Percentiles rank a stretch among this genome's conserved stretches.
Evolutionary conservation across 1,139 yeast genomes (phyloP).

Genomic region (Meyerozyma elateridarum): DNA sequence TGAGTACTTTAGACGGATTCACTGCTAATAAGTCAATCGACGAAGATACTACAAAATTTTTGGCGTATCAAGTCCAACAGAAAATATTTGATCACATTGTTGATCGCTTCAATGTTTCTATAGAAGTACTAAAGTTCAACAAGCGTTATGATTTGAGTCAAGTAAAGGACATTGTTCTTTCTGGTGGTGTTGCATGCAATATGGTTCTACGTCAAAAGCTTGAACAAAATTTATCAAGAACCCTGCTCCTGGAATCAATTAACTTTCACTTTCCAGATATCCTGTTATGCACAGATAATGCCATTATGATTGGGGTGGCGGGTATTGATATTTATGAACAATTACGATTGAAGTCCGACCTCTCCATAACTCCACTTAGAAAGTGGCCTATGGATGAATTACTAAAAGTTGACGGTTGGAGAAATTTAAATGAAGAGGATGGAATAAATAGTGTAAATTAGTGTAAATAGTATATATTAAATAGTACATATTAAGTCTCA

Average conservation of each 20-base stretch:
- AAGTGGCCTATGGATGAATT: constrained; percentile 71
- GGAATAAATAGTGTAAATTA: neutral
- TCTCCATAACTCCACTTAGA: constrained; percentile 54
- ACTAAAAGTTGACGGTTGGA: constrained; percentile 49
- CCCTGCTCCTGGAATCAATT: constrained; percentile 11
- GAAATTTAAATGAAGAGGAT: constrained; percentile 7
- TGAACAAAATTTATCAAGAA: constrained; percentile 23
- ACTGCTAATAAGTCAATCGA: constrained; percentile 23
- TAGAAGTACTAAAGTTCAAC: too few relatives aligned
- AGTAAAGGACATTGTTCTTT: constrained; percentile 62
- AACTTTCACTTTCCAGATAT: constrained; percentile 62
- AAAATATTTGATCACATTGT: constrained; percentile 68
- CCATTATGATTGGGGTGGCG: constrained; percentile 96
- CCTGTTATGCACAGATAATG: constrained; percentile 85
- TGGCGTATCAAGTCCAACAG: constrained; percentile 64
- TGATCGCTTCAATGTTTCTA: constrained; percentile 54
- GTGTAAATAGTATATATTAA: constrained; percentile 6
- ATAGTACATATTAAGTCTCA: constrained; percentile 4
- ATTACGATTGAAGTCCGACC: constrained; percentile 41
- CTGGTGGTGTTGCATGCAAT: constrained; percentile 95
- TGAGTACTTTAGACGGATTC: constrained; percentile 43
- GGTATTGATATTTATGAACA: constrained; percentile 80
- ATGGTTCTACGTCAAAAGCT: constrained; percentile 50
- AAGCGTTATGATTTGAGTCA: constrained; percentile 38
- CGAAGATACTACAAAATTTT: constrained; percentile 22